These are phyloP conservation scores for Schwanniomyces sp. DNA, from an alignment of 805 yeast species.

Conservation along the genomic window DNA sequence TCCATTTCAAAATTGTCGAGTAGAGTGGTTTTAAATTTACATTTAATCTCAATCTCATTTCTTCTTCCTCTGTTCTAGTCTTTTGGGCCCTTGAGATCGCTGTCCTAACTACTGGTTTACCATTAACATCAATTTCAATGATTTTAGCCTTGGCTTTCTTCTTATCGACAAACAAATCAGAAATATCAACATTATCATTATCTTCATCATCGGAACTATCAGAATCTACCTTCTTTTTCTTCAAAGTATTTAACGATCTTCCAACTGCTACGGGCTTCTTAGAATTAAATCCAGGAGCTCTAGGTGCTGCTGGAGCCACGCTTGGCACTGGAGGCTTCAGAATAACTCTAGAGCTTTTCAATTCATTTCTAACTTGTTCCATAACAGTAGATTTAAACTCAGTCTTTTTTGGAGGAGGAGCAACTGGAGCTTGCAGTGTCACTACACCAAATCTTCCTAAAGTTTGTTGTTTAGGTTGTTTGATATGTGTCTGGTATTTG, in stretches of 20 bases:
- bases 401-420: slow-evolving; percentile 32
- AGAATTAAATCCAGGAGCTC: slow-evolving; percentile 56
- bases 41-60: slow-evolving; percentile 76
- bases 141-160: slow-evolving; percentile 33
- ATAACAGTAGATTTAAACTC: slow-evolving; percentile 28
- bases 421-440: slow-evolving; percentile 30
- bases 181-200: slow-evolving; percentile 27
- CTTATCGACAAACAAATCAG: slow-evolving; percentile 41
- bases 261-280: slow-evolving; percentile 29
- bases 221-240: slow-evolving; percentile 27
- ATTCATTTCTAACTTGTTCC: slow-evolving; percentile 34
- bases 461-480: slow-evolving; percentile 33
- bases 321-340: slow-evolving; percentile 18
- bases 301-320: slow-evolving; percentile 44
- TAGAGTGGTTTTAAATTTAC: slow-evolving; percentile 80
- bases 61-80: slow-evolving; percentile 59
- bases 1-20: slow-evolving; percentile 70
- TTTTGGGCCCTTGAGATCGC: slow-evolving; percentile 29
- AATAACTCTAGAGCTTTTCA: slow-evolving; percentile 18
- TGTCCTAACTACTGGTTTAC: slow-evolving; percentile 30
- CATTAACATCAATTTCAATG: slow-evolving; percentile 45
- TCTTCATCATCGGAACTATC: slow-evolving; percentile 34
- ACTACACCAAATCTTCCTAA: slow-evolving; percentile 35
- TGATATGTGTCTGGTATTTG: slow-evolving; percentile 19
- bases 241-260: slow-evolving; percentile 35